A percentile compares a stretch with the other conserved stretches of the same genome.
These are phyloP conservation scores for Syzygium malaccense DNA, from an alignment of 441 rosid species.

Conservation along the genomic window DNA sequence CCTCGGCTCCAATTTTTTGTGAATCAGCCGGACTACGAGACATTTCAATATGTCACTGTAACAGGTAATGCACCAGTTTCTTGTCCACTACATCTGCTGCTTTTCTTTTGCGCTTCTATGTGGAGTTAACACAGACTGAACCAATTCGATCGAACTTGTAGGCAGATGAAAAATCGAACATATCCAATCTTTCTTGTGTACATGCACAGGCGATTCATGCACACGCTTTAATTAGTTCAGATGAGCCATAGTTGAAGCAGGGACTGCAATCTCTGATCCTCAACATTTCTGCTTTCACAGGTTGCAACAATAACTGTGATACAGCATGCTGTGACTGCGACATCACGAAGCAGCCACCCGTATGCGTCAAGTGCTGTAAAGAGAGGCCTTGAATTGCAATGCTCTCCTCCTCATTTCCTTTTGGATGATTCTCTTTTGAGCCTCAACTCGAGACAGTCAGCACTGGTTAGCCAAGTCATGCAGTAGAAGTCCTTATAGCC, in stretches of 20 bases:
- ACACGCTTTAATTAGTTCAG: background rate
- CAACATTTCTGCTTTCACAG: constrained; percentile 11
- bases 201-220: background rate
- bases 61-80: constrained; percentile 27
- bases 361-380: constrained; percentile 61
- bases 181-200: background rate
- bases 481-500: background rate
- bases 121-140: background rate
- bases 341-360: constrained; percentile 58
- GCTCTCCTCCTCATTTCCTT: background rate
- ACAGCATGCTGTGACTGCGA: constrained; percentile 70
- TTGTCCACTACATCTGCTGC: background rate
- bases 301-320: constrained; percentile 71
- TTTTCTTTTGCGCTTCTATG: background rate
- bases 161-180: too few relatives aligned
- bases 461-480: background rate
- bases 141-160: background rate
- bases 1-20: constrained; percentile 11
- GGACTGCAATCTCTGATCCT: background rate
- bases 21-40: constrained; percentile 12
- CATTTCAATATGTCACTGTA: constrained; percentile 28
- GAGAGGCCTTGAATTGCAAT: constrained; percentile 21
- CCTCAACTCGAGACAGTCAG: background rate
- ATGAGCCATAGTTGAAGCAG: background rate
- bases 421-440: background rate